Conservation (phyloP, 202 grass and related monocot species). For the Cymbopogon flexuosus region DNA sequence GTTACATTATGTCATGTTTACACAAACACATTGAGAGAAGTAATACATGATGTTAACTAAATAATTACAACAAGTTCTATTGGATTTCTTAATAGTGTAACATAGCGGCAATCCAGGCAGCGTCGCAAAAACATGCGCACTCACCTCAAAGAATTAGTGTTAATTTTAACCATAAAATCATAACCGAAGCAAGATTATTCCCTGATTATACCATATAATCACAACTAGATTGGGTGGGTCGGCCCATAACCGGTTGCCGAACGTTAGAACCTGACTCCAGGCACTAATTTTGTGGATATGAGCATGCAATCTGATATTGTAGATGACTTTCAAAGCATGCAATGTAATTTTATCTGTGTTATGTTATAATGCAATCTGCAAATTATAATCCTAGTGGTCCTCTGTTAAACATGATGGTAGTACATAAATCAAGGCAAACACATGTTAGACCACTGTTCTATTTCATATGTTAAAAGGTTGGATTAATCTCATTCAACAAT, state of each 20-base stretch:
- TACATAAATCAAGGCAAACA: not conserved
- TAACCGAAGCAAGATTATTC: not conserved
- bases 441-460: not conserved
- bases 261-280: not conserved
- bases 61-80: not conserved
- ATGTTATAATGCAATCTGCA: slow-evolving; percentile 1
- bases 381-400: not conserved
- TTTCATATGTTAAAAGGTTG: not conserved
- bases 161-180: not conserved
- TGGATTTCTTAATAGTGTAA: slow-evolving; percentile 8
- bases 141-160: not conserved
- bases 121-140: not conserved
- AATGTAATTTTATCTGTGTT: not conserved
- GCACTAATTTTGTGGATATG: not conserved
- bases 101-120: not conserved
- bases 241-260: not conserved
- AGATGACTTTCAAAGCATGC: not conserved
- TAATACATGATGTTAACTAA: slow-evolving; percentile 9
- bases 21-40: not conserved
- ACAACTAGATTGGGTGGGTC: not conserved
- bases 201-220: not conserved
- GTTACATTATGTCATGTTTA: not conserved
- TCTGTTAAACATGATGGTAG: slow-evolving; percentile 21
- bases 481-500: not conserved
- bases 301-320: slow-evolving; percentile 9